Conservation (phyloP, 768 basidiomycete species). For the Nevesoporus exiguus region DNA sequence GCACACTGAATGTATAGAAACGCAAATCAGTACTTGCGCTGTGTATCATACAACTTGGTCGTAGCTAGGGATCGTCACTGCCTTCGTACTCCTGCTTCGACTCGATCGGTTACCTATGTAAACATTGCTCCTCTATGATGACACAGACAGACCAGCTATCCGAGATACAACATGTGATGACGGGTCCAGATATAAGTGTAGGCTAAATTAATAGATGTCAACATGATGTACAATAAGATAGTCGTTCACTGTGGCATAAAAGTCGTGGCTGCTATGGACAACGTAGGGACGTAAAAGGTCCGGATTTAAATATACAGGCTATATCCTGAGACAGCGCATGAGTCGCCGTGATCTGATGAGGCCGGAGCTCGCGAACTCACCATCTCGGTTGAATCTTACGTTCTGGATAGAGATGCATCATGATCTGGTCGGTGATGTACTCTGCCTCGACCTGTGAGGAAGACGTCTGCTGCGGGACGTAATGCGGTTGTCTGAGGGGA, state of each 20-base stretch:
- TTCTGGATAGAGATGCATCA: constrained; percentile 35
- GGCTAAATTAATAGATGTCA: constrained; percentile 18
- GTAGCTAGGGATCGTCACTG: neutral
- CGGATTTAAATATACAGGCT: neutral
- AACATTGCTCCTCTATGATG: neutral
- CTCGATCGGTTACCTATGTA: neutral
- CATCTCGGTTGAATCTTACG: constrained; percentile 32
- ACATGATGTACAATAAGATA: constrained; percentile 14
- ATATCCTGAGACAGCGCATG: constrained; percentile 20
- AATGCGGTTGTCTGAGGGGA: constrained; percentile 11
- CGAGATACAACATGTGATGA: constrained; percentile 15
- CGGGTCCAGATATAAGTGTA: constrained; percentile 16
- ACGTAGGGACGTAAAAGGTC: constrained; percentile 7
- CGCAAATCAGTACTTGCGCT: neutral
- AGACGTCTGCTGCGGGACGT: constrained; percentile 14
- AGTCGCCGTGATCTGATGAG: neutral
- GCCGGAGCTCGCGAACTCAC: constrained; percentile 14
- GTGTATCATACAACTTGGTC: neutral
- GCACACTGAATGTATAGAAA: no score
- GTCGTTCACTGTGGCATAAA: neutral
- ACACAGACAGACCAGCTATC: constrained; percentile 20
- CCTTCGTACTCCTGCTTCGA: neutral
- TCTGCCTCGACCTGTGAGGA: constrained; percentile 32
- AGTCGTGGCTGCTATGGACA: constrained; percentile 9
- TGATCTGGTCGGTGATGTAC: constrained; percentile 32